These are phyloP conservation scores for Balansia obtecta DNA, from an alignment of 2,329 filamentous ascomycete species.

Conservation along the genomic window DNA sequence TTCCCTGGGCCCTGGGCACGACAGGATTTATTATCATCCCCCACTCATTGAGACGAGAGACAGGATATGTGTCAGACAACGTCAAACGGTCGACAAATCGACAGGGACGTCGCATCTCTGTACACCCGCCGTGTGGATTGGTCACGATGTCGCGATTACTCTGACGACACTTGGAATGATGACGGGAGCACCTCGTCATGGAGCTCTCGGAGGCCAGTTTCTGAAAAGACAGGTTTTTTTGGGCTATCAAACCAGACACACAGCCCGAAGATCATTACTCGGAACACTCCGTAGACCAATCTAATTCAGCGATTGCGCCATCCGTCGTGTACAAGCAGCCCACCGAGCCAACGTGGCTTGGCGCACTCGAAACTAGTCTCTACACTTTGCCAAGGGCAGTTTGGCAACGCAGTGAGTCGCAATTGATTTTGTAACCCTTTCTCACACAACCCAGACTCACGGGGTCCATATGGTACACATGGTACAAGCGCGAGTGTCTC, in stretches of 20 bases:
- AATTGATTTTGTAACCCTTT: not conserved
- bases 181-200: not conserved
- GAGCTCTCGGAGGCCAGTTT: constrained; percentile 4
- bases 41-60: too few relatives aligned
- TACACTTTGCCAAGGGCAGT: not conserved
- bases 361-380: not conserved
- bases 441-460: not conserved
- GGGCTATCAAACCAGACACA: constrained; percentile 1
- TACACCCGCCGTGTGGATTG: too few relatives aligned
- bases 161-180: too few relatives aligned
- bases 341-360: not conserved
- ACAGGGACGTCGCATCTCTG: not conserved
- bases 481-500: too few relatives aligned
- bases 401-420: not conserved
- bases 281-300: not conserved
- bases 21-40: too few relatives aligned
- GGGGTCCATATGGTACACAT: not conserved
- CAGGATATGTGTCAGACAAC: not conserved
- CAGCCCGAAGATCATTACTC: constrained; percentile 6
- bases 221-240: not conserved
- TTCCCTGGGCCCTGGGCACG: too few relatives aligned
- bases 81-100: too few relatives aligned
- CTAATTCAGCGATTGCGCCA: constrained; percentile 1
- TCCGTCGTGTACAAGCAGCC: constrained; percentile 7
- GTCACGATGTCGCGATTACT: too few relatives aligned